Evolutionary conservation across 1,284 basidiomycete species (phyloP).

Genomic region (Inonotus hispidus): DNA sequence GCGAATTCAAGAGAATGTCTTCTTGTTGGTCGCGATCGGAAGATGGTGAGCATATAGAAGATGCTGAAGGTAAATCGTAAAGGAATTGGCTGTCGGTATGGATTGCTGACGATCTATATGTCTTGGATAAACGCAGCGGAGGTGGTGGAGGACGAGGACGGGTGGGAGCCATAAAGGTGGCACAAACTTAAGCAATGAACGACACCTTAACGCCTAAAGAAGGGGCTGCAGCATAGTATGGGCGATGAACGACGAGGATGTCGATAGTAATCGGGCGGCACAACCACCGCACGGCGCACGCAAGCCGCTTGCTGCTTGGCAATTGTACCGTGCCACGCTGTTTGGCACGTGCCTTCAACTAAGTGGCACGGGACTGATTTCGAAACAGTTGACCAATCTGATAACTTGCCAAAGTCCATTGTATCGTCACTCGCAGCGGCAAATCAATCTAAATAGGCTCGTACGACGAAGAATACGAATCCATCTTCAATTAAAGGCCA

Average conservation of each 20-base stretch:
- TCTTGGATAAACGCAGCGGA: conserved; percentile 50
- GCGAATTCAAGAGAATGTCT: conserved; percentile 48
- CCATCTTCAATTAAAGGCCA: too few species aligned
- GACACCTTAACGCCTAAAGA: background rate
- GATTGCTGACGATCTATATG: conserved; percentile 37
- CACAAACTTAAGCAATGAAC: background rate
- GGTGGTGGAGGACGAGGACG: conserved; percentile 59
- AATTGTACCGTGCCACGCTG: background rate
- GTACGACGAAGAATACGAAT: too few species aligned
- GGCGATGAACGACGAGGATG: background rate
- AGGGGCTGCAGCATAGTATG: background rate
- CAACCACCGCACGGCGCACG: background rate
- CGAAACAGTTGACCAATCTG: too few species aligned
- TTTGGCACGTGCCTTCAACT: background rate
- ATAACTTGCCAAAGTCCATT: too few species aligned
- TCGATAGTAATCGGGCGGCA: background rate
- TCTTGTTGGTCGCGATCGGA: conserved; percentile 37
- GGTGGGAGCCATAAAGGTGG: conserved; percentile 32
- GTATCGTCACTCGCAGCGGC: too few species aligned
- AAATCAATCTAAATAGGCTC: too few species aligned
- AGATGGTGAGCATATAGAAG: conserved; percentile 43
- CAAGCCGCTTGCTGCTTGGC: background rate
- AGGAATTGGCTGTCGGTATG: conserved; percentile 46
- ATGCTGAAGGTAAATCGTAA: conserved; percentile 67
- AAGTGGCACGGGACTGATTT: background rate